These are phyloP conservation scores for Chlorella ohadii DNA, from an alignment of 139 green algal species.

Conservation along the genomic window DNA sequence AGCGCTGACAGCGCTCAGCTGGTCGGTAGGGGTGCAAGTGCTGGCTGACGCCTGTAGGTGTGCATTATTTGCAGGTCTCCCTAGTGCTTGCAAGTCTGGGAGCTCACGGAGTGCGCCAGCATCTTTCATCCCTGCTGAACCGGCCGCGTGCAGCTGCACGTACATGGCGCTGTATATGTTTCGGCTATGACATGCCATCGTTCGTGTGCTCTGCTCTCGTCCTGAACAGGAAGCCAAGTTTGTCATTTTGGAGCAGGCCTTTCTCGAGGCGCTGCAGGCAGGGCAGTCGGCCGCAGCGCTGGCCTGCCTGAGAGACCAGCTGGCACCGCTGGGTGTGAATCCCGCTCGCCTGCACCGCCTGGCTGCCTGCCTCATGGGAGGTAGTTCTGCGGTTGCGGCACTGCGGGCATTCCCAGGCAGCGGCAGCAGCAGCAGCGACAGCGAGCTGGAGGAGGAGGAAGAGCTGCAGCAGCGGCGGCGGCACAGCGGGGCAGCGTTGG, in stretches of 20 bases:
- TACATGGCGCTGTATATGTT: no score
- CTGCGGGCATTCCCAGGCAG: no score
- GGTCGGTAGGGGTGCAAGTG: no score
- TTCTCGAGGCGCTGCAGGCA: constrained; percentile 63
- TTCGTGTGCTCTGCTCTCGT: background rate
- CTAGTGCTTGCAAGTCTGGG: no score
- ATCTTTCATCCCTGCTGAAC: no score
- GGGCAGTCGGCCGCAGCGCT: constrained; percentile 45
- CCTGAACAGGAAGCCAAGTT: constrained; percentile 44
- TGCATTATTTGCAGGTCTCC: no score
- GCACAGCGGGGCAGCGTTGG: background rate
- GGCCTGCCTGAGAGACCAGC: constrained; percentile 44
- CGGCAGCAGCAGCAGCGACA: background rate
- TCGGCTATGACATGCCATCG: no score
- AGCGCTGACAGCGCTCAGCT: no score
- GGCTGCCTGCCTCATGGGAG: constrained; percentile 44
- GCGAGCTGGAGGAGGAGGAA: background rate
- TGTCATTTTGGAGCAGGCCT: constrained; percentile 74
- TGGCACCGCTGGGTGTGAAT: constrained; percentile 55
- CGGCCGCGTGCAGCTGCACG: no score
- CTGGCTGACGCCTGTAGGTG: no score
- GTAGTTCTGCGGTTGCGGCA: no score
- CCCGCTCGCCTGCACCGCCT: constrained; percentile 60
- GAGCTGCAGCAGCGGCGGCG: background rate
- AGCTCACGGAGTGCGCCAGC: no score